Evolutionary conservation across 2,329 filamentous ascomycete species (phyloP), one percentile per base, ranked within the genome.

Genomic region (Alternaria postmessia): DNA sequence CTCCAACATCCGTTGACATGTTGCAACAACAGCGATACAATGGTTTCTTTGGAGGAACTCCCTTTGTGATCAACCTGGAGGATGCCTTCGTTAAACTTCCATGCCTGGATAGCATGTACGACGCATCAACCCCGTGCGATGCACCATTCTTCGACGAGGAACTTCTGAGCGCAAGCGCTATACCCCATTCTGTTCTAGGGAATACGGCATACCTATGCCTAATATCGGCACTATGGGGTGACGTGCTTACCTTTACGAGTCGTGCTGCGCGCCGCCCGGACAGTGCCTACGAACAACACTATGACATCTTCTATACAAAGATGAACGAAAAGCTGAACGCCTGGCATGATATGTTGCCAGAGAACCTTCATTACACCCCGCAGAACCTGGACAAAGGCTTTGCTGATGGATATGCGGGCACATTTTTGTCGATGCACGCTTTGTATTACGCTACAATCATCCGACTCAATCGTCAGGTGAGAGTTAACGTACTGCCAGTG

Each of bases 1-100:
- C 67, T 58, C 72, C 73, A 51, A 69, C 72, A 64, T 67, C 72
- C 59, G 66, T 67, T 73, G 65, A 73, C 68, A 65, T 71, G 67
- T 67, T 63, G 9, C 64, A 64, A 62, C 61, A 64, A 68, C 70
- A 84, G 79, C 85, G 89, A 48, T 86, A 89, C 61, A 88, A 86
- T 48, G 85, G 85, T 14, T 84, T 88, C 61, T 88, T 79, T 51
- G 78, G 78, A 57, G 78, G 88, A 30, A 78, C 78, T 18, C 69
- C 79, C 7, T 86, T 82, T 48, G 84, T 86, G 62, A 83, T 92
- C 60, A 85, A 87, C 48, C 80, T 86, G 5, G 85, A 90, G 62
- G 87, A 92, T 61, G 85, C 91, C 42, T 89, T 90, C 68, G 80
- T 91, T 12, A 86, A 87, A 52, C 81, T 93, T 5, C 91, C 91